Evolutionary conservation across 306 rosid genomes (phyloP).

Genomic region (Delonix regia): DNA sequence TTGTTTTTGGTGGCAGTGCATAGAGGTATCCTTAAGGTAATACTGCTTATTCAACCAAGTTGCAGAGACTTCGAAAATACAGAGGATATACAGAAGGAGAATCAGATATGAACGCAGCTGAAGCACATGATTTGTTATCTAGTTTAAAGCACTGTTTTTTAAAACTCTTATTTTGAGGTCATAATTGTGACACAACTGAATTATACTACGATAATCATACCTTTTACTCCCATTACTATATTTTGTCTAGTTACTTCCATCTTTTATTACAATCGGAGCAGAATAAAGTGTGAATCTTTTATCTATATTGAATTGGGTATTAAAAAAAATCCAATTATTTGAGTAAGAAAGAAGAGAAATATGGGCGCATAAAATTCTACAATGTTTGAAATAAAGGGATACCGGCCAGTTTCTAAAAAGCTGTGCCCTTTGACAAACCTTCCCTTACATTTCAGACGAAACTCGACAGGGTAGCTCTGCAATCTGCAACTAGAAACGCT

Average conservation of each 20-base stretch:
- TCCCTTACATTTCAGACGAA: slow-evolving; percentile 16
- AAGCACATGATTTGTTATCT: background rate
- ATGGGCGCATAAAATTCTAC: slow-evolving; percentile 35
- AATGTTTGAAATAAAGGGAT: slow-evolving; percentile 25
- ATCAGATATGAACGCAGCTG: background rate
- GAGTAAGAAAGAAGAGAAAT: background rate
- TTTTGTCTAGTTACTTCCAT: background rate
- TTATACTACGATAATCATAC: background rate
- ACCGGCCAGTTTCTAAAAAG: slow-evolving; percentile 24
- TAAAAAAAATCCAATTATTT: background rate
- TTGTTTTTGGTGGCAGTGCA: background rate
- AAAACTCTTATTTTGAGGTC: background rate
- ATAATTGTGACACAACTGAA: background rate
- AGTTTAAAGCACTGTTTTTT: background rate
- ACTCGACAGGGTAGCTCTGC: background rate
- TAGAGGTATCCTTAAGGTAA: background rate
- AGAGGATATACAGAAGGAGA: background rate
- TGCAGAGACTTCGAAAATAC: background rate
- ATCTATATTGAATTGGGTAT: background rate
- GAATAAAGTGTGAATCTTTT: background rate
- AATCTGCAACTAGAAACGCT: background rate
- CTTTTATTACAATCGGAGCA: background rate
- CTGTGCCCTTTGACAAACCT: slow-evolving; percentile 35
- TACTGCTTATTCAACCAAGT: background rate
- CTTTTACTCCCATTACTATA: background rate